Evolutionary conservation across 225 moss, liverwort and hornwort species (phyloP).

Genomic region (Thuidium tamariscinum): DNA sequence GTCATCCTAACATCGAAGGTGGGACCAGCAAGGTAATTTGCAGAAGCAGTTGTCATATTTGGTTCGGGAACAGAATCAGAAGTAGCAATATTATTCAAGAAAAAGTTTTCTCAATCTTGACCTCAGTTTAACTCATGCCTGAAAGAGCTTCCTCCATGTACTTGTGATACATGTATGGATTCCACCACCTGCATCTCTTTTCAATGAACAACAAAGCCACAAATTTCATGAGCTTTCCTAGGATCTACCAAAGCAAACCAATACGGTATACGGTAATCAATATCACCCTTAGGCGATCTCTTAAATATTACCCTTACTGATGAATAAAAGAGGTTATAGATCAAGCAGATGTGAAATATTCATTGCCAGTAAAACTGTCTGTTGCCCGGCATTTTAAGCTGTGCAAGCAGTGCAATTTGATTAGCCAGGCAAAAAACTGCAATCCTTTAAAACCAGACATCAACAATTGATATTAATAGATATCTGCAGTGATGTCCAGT

Average conservation of each 20-base stretch:
- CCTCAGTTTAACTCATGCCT: slow-evolving; percentile 19
- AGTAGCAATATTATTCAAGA: slow-evolving; percentile 37
- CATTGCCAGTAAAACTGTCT: not conserved
- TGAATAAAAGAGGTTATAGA: not conserved
- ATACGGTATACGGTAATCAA: not conserved
- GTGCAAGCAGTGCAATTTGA: not conserved
- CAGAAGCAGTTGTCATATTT: slow-evolving; percentile 21
- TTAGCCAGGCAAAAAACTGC: not conserved
- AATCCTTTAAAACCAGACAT: not conserved
- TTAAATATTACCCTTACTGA: not conserved
- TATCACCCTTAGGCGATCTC: not conserved
- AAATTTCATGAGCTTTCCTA: not conserved
- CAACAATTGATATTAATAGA: not conserved
- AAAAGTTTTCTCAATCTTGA: slow-evolving; percentile 46
- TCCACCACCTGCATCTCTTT: slow-evolving; percentile 67
- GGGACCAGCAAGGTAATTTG: too few species aligned
- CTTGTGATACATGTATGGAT: slow-evolving; percentile 49
- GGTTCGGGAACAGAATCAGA: slow-evolving; percentile 18
- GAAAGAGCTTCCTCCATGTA: slow-evolving; percentile 49
- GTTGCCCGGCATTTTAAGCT: not conserved
- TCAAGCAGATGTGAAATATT: not conserved
- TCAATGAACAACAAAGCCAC: slow-evolving; percentile 15
- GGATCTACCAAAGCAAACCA: not conserved
- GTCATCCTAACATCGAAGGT: too few species aligned
- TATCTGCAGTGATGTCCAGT: not conserved